Conservation (phyloP, 2,329 filamentous ascomycete species). For the Ascosphaera aggregata region DNA sequence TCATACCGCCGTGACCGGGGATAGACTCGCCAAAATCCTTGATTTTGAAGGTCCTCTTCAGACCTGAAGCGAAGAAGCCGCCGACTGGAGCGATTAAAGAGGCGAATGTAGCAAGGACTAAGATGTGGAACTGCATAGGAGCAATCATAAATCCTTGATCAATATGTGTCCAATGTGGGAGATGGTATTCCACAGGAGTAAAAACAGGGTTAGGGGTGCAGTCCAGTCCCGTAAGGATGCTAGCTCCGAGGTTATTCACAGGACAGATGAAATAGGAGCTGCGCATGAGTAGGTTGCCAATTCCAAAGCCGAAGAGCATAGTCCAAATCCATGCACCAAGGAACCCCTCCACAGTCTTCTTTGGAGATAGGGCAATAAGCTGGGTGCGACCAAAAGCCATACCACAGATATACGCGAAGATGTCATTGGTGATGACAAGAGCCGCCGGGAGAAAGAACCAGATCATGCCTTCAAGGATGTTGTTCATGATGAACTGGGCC, state of each 20-base stretch:
- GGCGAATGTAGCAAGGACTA: slow-evolving; percentile 77
- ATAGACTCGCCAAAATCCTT: slow-evolving; percentile 99
- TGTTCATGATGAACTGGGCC: slow-evolving; percentile 99
- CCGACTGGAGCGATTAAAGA: slow-evolving; percentile 94
- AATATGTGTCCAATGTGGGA: slow-evolving; percentile 49
- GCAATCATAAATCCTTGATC: slow-evolving; percentile 46
- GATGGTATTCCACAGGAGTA: slow-evolving; percentile 46
- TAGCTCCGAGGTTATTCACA: slow-evolving; percentile 86
- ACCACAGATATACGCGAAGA: slow-evolving; percentile 92
- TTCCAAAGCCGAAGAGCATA: slow-evolving; percentile 55
- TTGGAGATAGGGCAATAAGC: slow-evolving; percentile 91
- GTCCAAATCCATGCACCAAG: slow-evolving; percentile 92
- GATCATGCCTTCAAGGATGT: slow-evolving; percentile 97
- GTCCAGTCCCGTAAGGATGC: slow-evolving; percentile 70
- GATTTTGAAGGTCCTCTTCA: slow-evolving; percentile 98
- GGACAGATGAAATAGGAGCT: slow-evolving; percentile 98
- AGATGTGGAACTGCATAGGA: slow-evolving; percentile 83
- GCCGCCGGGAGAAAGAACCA: slow-evolving; percentile 97
- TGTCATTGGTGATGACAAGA: slow-evolving; percentile 95
- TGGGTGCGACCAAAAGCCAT: slow-evolving; percentile 93
- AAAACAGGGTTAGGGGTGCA: slow-evolving; percentile 89
- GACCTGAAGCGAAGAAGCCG: slow-evolving; percentile 90
- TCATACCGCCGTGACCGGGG: slow-evolving; percentile 92
- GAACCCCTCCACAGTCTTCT: slow-evolving; percentile 98
- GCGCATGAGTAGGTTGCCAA: slow-evolving; percentile 66